These are phyloP conservation scores for Aspergillus quadricinctus DNA, from an alignment of 2,329 filamentous ascomycete genomes.

Conservation along the genomic window DNA sequence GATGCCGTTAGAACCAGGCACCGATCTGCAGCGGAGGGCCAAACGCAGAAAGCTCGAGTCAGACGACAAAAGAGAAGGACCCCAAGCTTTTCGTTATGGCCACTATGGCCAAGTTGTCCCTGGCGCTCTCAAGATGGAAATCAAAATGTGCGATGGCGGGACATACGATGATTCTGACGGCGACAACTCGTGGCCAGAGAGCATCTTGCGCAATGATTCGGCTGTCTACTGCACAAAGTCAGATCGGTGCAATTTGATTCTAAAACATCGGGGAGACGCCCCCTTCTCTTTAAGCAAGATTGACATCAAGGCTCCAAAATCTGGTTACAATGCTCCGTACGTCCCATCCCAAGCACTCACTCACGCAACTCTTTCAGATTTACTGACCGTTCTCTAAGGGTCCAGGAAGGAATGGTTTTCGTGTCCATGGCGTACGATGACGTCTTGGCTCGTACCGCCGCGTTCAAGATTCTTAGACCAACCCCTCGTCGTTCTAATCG, in stretches of 20 bases:
- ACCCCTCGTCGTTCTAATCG: constrained; percentile 25
- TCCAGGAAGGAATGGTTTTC: constrained; percentile 90
- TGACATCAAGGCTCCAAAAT: constrained; percentile 77
- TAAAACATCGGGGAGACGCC: constrained; percentile 74
- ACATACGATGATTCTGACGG: constrained; percentile 50
- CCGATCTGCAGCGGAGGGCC: constrained; percentile 36
- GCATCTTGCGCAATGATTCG: constrained; percentile 75
- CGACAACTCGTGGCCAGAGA: constrained; percentile 64
- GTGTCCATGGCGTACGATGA: constrained; percentile 81
- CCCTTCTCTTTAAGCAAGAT: constrained; percentile 81
- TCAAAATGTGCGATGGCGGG: constrained; percentile 85
- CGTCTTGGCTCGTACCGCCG: constrained; percentile 65
- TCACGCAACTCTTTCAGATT: neutral
- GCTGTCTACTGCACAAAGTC: constrained; percentile 88
- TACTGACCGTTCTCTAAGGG: constrained; percentile 49
- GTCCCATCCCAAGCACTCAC: constrained; percentile 35
- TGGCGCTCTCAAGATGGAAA: constrained; percentile 77
- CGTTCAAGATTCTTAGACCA: constrained; percentile 69
- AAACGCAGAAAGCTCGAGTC: constrained; percentile 70
- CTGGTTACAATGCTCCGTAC: constrained; percentile 82
- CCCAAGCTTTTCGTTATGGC: constrained; percentile 70
- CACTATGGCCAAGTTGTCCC: constrained; percentile 82
- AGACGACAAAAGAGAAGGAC: constrained; percentile 49
- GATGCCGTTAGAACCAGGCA: constrained; percentile 23
- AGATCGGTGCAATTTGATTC: constrained; percentile 80